Conservation (phyloP, 306 rosid species). For the Oxytropis ochrocephala region DNA sequence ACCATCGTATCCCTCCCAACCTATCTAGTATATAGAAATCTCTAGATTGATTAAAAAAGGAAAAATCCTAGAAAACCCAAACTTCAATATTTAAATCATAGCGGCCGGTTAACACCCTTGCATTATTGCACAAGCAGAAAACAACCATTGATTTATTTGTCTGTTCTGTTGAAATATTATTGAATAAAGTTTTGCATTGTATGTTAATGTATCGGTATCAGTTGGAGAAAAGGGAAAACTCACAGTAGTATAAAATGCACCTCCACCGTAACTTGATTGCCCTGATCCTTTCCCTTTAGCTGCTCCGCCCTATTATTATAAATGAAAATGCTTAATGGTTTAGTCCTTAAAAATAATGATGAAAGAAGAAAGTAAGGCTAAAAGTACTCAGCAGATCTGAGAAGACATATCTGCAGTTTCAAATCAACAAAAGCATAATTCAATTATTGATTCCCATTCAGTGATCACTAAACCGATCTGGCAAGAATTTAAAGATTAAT, state of each 20-base stretch:
- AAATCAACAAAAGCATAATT: neutral
- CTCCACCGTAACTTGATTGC: conserved; percentile 53
- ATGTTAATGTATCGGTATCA: neutral
- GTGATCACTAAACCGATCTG: neutral
- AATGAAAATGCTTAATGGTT: neutral
- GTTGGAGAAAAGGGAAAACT: conserved; percentile 32
- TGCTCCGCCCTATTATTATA: conserved; percentile 30
- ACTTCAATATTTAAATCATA: neutral
- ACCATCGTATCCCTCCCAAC: neutral
- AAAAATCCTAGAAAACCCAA: neutral
- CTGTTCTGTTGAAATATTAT: conserved; percentile 1
- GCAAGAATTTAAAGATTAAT: neutral
- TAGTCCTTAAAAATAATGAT: neutral
- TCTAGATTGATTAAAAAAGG: neutral
- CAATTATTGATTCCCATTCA: neutral
- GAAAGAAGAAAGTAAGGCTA: neutral
- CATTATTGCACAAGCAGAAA: neutral
- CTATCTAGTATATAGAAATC: conserved; percentile 5
- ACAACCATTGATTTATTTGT: neutral
- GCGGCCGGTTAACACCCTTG: neutral
- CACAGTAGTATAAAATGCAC: conserved; percentile 60
- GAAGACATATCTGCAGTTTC: conserved; percentile 7
- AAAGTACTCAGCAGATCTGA: neutral
- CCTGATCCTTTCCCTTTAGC: conserved; percentile 46
- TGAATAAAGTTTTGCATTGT: neutral